A percentile compares a stretch with the other conserved stretches of the same genome.
phyloP scores from a whole-genome alignment of 495 filamentous ascomycete species.

The Physcia stellaris region DNA sequence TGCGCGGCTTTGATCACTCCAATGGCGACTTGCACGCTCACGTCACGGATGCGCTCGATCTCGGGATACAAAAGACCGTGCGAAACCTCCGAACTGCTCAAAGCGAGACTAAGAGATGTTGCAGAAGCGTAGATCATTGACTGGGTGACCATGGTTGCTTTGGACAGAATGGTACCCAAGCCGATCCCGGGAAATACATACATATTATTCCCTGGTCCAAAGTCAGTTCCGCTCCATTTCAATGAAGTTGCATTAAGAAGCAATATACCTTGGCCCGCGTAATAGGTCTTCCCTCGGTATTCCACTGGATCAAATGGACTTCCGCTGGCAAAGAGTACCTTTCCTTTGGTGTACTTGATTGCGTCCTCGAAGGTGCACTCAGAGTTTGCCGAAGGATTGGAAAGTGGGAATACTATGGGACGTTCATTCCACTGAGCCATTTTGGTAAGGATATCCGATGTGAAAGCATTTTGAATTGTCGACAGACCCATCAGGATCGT shows the following conservation, averaged over 20 bases:
- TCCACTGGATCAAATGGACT: constrained; percentile 75
- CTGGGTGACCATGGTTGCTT: constrained; percentile 79
- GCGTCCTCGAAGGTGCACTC: constrained; percentile 95
- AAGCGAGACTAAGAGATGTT: constrained; percentile 54
- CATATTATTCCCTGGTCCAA: constrained; percentile 52
- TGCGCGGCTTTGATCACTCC: constrained; percentile 90
- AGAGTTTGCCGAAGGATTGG: constrained; percentile 88
- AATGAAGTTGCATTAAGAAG: not conserved
- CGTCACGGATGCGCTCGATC: constrained; percentile 80
- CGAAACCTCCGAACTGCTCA: constrained; percentile 67
- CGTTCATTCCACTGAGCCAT: constrained; percentile 69
- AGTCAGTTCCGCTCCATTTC: not conserved
- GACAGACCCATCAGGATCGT: constrained; percentile 91
- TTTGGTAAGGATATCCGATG: constrained; percentile 67
- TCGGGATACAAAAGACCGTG: constrained; percentile 86
- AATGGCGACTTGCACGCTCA: constrained; percentile 73
- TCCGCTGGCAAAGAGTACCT: constrained; percentile 84
- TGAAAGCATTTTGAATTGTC: constrained; percentile 90
- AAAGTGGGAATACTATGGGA: constrained; percentile 87
- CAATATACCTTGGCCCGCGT: constrained; percentile 63
- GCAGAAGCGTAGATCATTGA: constrained; percentile 90
- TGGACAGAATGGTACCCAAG: constrained; percentile 83
- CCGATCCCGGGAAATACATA: constrained; percentile 98
- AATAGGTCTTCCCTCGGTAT: constrained; percentile 45
- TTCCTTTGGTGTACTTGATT: constrained; percentile 76